Base-by-base conservation (phyloP, 2,329 filamentous ascomycete species). In the Xylaria sp. region DNA sequence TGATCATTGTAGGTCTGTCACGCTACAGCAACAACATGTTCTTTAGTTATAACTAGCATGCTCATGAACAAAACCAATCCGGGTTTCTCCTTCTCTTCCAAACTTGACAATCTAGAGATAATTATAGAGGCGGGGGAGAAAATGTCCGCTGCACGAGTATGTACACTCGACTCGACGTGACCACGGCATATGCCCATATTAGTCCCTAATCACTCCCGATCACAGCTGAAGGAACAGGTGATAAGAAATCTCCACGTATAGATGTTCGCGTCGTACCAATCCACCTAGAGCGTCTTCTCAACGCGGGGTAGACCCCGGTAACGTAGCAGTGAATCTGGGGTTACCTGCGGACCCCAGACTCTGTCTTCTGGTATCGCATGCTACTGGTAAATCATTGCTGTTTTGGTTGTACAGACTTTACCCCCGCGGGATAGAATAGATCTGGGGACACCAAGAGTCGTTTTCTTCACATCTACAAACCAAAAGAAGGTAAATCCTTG, bases 271-370 rank as follows among this genome's bases (percentile, higher is more conserved):
- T 31, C 28, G 28, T 31, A 31, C 9, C 9, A 35, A 15, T n/a
- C n/a, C 19, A 45, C 5, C n/a, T n/a, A 31, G 6, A 23, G 28
- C 28, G 8, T 21, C n/a, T 63, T 12, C 19, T 49, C 35, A 40
- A 25, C 54, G 57, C 61, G 53, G 61, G 61, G 61, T 61, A 64
- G 9, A 31, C 28, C 25, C 45, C 23, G 46, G 51, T 12, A 40
- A 25, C 33, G 25, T 46, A 38, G n/a, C 8, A 12, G 5, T 25
- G 19, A n/a, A 23, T 23, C 19, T 28, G n/a, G 33, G 33, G 53
- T 56, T 19, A 19, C 17, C 15, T 55, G 38, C 31, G 45, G 54
- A 38, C 50, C 63, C 31, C 37, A 21, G 21, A 54, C 15, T 51
- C 28, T 46, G 14, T 19, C 37, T 35, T 15, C 49, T 35, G 35